Evolutionary conservation across 2,329 filamentous ascomycete genomes (phyloP).

Genomic region (Trichoderma oligosporum): DNA sequence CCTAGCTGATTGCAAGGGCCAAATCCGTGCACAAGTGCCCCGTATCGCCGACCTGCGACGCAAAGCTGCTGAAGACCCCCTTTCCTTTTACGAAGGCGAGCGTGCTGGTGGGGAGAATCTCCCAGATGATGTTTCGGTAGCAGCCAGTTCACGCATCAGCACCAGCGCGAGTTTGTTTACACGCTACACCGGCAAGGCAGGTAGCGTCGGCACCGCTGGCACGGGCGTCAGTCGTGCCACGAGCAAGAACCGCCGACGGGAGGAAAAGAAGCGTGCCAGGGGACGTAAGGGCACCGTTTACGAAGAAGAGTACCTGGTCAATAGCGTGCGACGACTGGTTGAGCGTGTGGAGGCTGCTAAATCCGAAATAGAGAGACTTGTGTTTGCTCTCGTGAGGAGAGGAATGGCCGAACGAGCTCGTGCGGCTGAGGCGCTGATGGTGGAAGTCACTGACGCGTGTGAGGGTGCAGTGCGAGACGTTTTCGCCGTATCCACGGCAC

Average conservation of each 20-base stretch:
- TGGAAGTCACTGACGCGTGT: conserved; percentile 70
- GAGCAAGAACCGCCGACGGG: conserved; percentile 79
- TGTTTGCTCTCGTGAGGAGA: conserved; percentile 72
- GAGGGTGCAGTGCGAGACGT: conserved; percentile 65
- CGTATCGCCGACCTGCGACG: conserved; percentile 76
- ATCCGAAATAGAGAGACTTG: conserved; percentile 68
- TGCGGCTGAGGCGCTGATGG: conserved; percentile 69
- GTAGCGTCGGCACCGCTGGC: conserved; percentile 62
- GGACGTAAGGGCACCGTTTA: conserved; percentile 97
- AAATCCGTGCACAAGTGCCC: conserved; percentile 80
- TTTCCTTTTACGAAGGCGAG: conserved; percentile 85
- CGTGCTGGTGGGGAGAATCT: conserved; percentile 62
- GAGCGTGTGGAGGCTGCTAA: conserved; percentile 73
- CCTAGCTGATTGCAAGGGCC: conserved; percentile 84
- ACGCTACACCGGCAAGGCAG: conserved; percentile 72
- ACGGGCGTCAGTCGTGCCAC: conserved; percentile 75
- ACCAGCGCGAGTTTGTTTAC: conserved; percentile 91
- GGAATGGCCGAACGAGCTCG: conserved; percentile 84
- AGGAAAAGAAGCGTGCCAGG: conserved; percentile 90
- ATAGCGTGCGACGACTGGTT: conserved; percentile 76
- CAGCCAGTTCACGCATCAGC: conserved; percentile 72
- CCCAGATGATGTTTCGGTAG: conserved; percentile 89
- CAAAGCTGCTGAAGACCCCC: conserved; percentile 78
- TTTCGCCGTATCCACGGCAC: conserved; percentile 42
- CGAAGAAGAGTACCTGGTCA: conserved; percentile 94